Conservation (phyloP, 2,329 filamentous ascomycete genomes). For the Monilinia aucupariae region DNA sequence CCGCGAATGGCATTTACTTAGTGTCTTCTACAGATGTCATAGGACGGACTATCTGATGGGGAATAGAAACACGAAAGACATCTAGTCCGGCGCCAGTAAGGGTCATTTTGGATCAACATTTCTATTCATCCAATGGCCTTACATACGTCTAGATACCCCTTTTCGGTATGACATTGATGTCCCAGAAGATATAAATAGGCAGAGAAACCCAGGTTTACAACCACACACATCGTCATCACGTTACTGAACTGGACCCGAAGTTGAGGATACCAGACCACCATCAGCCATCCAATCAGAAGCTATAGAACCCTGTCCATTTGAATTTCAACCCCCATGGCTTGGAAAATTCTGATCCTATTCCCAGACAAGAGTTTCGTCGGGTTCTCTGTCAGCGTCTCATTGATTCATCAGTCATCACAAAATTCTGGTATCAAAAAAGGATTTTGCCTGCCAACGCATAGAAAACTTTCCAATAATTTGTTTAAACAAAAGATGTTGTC, state of each 20-base stretch:
- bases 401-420: neutral
- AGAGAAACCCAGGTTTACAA: conserved; percentile 19
- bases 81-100: neutral
- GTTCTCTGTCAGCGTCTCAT: neutral
- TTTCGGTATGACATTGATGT: conserved; percentile 5
- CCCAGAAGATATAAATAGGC: neutral
- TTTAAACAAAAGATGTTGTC: neutral
- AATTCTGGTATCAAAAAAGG: neutral
- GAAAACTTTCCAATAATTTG: conserved; percentile 11
- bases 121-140: neutral
- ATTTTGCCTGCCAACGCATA: conserved; percentile 17
- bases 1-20: conserved; percentile 26
- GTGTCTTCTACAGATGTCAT: conserved; percentile 24
- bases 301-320: conserved; percentile 24
- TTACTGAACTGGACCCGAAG: conserved; percentile 28
- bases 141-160: neutral
- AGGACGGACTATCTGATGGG: conserved; percentile 21
- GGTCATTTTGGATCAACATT: neutral
- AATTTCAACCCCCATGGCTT: neutral
- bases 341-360: neutral
- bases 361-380: conserved; percentile 14
- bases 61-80: neutral
- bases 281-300: conserved; percentile 26
- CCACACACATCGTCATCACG: conserved; percentile 32
- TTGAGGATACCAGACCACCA: conserved; percentile 19